Conservation (phyloP, 495 filamentous ascomycete species). For the Podospora fimiseda region DNA sequence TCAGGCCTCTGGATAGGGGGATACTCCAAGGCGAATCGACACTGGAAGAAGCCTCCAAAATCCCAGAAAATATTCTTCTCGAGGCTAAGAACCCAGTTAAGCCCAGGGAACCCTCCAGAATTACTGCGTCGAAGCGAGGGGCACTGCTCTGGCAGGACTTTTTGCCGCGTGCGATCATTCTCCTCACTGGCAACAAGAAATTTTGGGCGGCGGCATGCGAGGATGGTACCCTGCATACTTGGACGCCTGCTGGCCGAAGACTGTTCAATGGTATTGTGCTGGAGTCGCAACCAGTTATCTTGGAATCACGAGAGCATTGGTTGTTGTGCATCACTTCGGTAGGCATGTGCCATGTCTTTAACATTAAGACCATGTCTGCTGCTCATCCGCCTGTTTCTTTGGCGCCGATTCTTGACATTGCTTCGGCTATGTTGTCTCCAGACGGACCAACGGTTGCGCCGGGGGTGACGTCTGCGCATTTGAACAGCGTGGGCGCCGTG, state of each 20-base stretch:
- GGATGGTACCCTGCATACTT: slow-evolving; percentile 86
- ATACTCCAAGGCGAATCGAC: slow-evolving; percentile 38
- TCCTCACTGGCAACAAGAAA: slow-evolving; percentile 79
- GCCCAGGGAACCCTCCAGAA: slow-evolving; percentile 71
- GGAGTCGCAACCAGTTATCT: slow-evolving; percentile 87
- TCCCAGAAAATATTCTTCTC: slow-evolving; percentile 49
- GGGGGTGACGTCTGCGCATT: slow-evolving; percentile 77
- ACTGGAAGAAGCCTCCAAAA: slow-evolving; percentile 54
- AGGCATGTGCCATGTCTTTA: slow-evolving; percentile 90
- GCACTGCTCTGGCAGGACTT: slow-evolving; percentile 89
- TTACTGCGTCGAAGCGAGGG: slow-evolving; percentile 78
- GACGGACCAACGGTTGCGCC: slow-evolving; percentile 67
- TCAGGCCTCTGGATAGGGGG: slow-evolving; percentile 55
- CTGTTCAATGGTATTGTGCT: slow-evolving; percentile 75
- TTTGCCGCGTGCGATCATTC: slow-evolving; percentile 71
- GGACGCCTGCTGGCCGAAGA: slow-evolving; percentile 90
- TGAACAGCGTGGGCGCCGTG: slow-evolving; percentile 79
- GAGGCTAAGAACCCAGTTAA: slow-evolving; percentile 48
- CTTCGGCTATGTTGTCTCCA: slow-evolving; percentile 54
- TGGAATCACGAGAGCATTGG: slow-evolving; percentile 86
- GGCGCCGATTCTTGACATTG: slow-evolving; percentile 83
- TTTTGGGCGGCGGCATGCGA: slow-evolving; percentile 93
- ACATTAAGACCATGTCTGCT: slow-evolving; percentile 74
- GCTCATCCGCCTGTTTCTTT: slow-evolving; percentile 87
- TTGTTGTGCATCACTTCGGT: slow-evolving; percentile 81